Base-by-base conservation (phyloP, 805 yeast species). In the Nakazawaea ambrosiae region DNA sequence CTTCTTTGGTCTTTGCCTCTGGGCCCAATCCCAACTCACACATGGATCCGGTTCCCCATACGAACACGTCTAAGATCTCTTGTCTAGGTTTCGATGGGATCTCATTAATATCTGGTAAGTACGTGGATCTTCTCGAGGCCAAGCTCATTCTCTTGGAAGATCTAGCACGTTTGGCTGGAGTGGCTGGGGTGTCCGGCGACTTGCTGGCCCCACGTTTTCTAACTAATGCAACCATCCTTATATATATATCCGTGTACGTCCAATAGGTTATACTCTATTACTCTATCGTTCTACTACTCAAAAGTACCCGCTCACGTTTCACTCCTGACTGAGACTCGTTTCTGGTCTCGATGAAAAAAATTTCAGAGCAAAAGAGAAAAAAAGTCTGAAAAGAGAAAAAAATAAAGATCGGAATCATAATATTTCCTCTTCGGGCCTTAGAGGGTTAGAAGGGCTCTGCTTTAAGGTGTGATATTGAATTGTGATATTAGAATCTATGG, bases 11-110 rank as follows among this genome's bases (percentile, higher is more conserved):
- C 47, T 73, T 81, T 2, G 95, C 86, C n/a, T 68, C 73, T 8
- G 97, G 97, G 1, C 98, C 99, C n/a, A 92, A 66, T 1, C 99
- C 99, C 20, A 92, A 68, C 57, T 92, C 98, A 65, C 97, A 88
- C 92, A 92, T 90, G 1, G 95, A 80, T 2, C 98, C 98, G 2
- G 94, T 75, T 28, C 99, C 99, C 83, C 95, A 92, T 26, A 86
- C 94, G 55, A 84, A 90, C 3, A 92, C 68, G 52, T 88, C 92
- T 37, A 90, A 61, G 16, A 73, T 69, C 19, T 64, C 61, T 2
- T 66, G 47, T 45, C 65, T 72, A 2, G 58, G 49, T 1, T 45
- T 39, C 7, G 29, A 12, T 12, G 70, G 69, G 19, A 51, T 45
- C 26, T 47, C 51, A 50, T 74, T 75, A 44, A 75, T 58, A 22